Base-by-base conservation (phyloP, 2,329 filamentous ascomycete genomes). In the Davidsoniella australis region DNA sequence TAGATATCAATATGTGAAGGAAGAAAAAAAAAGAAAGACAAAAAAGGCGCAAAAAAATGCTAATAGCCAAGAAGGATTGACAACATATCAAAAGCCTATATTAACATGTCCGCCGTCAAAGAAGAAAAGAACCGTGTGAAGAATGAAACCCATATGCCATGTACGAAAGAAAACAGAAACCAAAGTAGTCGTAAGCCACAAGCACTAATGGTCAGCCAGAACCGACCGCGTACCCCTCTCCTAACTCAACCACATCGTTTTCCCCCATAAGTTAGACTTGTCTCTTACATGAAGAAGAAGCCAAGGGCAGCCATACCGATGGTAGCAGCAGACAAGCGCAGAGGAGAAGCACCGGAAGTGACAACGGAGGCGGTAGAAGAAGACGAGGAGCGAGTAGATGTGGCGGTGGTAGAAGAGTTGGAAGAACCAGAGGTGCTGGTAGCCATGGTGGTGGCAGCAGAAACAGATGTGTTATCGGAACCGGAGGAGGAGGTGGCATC, bases 301-400 rank as follows among this genome's bases (percentile, higher is more conserved):
- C 48, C 41, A 10, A 54, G 38, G 10, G 45, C 18, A 23, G 45
- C 53, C 39, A 54, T 33, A 18, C 50, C 51, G 39, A 43, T 48
- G n/a, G 37, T 44, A 23, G 17, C 36, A 33, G 45, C 49, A 10
- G 53, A 51, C 14, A 54, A 6, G 6, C 39, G 33, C 40, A 41
- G 10, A 12, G 40, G 17, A 14, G 39, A 20, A 40, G 49, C 45
- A 24, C 47, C 50, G 17, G 40, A 44, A 38, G 46, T 48, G 10
- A 33, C 26, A 26, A 18, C 12, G 7, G 48, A 29, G n/a, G 20
- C 37, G 23, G 43, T 24, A 24, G 41, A 17, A 9, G 37, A 24
- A 16, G 40, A n/a, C 38, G 38, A 23, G 17, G 23, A 46, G 14
- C 40, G 41, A 23, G 49, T 40, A 18, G 44, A 7, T 14, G 47